Evolutionary conservation across 2,329 filamentous ascomycete genomes (phyloP), one percentile per base, ranked within the genome.

Genomic region (Arachnomyces sp.): DNA sequence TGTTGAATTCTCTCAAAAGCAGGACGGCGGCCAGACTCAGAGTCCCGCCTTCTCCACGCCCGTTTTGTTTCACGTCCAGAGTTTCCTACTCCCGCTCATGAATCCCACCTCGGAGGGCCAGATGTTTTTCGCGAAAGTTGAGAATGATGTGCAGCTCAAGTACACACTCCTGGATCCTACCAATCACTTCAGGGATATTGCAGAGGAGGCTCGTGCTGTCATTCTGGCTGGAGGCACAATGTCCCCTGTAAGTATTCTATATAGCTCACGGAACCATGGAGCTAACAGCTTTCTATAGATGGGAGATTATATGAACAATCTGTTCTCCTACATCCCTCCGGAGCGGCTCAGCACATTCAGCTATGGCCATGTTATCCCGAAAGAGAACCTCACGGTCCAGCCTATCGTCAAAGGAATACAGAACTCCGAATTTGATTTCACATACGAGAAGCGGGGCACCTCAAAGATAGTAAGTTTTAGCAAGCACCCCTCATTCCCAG

Each of bases 161-260:
- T 98, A 95, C 58, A 77, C 94, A 51, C 74, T 98, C 3, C 75
- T 98, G 1, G 92, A 94, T 25, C 90, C 92, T 0, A 89, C 89
- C 0, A 81, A 90, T 52, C 86, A 93, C 49, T 96, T 98, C 61
- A 82, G 82, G 6, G 84, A 89, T 8, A 83, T 96, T 38, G 86
- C 90, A 2, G 79, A 85, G 20, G 80, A 84, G 46, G 87, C 92
- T 0, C 75, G 88, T 43, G 85, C 90, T 2, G 84, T 98, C 3
- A 82, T 98, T 31, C 70, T 98, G 3, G 92, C 89, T 0, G 92
- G 92, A 43, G 92, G 92, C 15, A 98, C 92, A 17, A 96, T 98
- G 92, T 94, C 92, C 2, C 92, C 92, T 0, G 73, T 76, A 58
- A 54, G 64, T 54, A 3, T 32, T 20, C 4, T 14, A 8, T 11